These are phyloP conservation scores for Talaromyces adpressus DNA, from an alignment of 495 filamentous ascomycete species.

Conservation along the genomic window DNA sequence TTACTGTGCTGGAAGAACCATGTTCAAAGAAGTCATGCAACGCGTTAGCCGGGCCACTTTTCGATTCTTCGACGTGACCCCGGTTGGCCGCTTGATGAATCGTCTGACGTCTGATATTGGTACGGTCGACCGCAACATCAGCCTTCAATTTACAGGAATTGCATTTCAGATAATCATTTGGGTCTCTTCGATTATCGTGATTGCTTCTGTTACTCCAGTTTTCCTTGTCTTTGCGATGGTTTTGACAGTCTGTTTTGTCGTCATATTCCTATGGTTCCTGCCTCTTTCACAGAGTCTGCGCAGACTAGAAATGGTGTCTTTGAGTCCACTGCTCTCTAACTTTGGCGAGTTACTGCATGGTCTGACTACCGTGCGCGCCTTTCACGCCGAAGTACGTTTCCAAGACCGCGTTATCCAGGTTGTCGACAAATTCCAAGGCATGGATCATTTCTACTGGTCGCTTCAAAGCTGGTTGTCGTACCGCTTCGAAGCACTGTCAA, in stretches of 20 bases:
- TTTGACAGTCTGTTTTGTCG: conserved; percentile 55
- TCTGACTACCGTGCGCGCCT: conserved; percentile 70
- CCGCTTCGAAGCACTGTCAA: conserved; percentile 67
- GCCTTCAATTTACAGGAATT: conserved; percentile 56
- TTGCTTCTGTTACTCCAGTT: conserved; percentile 63
- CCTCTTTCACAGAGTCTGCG: conserved; percentile 77
- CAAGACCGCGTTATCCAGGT: conserved; percentile 67
- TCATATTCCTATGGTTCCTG: conserved; percentile 65
- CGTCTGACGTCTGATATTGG: conserved; percentile 79
- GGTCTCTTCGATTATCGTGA: conserved; percentile 63
- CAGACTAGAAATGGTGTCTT: conserved; percentile 74
- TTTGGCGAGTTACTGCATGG: conserved; percentile 76
- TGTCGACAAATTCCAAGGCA: conserved; percentile 78
- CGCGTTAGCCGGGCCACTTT: conserved; percentile 72
- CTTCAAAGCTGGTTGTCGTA: conserved; percentile 75
- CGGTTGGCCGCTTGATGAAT: conserved; percentile 80
- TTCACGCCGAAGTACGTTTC: conserved; percentile 64
- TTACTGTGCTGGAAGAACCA: conserved; percentile 62
- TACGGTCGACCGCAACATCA: conserved; percentile 73
- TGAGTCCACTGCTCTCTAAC: conserved; percentile 77
- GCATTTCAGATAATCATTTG: conserved; percentile 60
- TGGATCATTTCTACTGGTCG: conserved; percentile 91
- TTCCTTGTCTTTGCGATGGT: conserved; percentile 65
- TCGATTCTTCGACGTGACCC: conserved; percentile 81
- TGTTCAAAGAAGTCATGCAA: conserved; percentile 63